A percentile compares a stretch with the other conserved stretches of the same genome.
phyloP scores from a whole-genome alignment of 352 stramenopile species.

The Blastocystis sp. region DNA sequence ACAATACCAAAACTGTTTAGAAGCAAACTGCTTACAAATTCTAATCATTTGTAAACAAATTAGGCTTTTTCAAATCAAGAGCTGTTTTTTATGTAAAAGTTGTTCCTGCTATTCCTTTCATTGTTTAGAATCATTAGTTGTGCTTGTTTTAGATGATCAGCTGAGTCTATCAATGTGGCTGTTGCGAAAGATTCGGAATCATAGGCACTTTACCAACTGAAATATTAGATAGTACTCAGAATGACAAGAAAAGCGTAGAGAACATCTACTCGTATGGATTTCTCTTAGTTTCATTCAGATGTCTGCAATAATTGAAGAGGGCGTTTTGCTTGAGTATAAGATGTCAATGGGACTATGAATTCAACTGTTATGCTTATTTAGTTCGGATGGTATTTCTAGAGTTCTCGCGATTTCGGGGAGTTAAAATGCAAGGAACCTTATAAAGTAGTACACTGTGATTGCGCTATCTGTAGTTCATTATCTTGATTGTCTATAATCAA shows the following conservation, averaged over 20 bases:
- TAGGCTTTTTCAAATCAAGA: too few relatives aligned
- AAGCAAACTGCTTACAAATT: too few relatives aligned
- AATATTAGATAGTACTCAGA: not conserved
- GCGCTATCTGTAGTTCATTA: not conserved
- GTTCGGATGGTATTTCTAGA: not conserved
- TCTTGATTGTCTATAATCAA: not conserved
- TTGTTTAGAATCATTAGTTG: too few relatives aligned
- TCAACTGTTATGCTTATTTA: not conserved
- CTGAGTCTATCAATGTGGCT: too few relatives aligned
- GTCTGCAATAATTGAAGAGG: not conserved
- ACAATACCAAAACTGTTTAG: not conserved
- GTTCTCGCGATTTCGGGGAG: not conserved
- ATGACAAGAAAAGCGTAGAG: not conserved
- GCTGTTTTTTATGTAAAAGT: too few relatives aligned
- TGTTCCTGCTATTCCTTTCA: too few relatives aligned
- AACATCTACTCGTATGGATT: not conserved
- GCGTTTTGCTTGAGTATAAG: not conserved
- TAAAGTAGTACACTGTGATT: not conserved
- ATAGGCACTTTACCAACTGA: too few relatives aligned
- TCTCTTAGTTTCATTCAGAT: not conserved
- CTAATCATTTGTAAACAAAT: too few relatives aligned
- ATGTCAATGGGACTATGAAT: not conserved
- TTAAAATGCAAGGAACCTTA: not conserved
- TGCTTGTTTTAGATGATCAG: too few relatives aligned
- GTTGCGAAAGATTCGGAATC: too few relatives aligned